Percentiles rank a stretch among this genome's conserved stretches.
Conservation (phyloP, 2,329 filamentous ascomycete species). For the Diplodia corticola region DNA sequence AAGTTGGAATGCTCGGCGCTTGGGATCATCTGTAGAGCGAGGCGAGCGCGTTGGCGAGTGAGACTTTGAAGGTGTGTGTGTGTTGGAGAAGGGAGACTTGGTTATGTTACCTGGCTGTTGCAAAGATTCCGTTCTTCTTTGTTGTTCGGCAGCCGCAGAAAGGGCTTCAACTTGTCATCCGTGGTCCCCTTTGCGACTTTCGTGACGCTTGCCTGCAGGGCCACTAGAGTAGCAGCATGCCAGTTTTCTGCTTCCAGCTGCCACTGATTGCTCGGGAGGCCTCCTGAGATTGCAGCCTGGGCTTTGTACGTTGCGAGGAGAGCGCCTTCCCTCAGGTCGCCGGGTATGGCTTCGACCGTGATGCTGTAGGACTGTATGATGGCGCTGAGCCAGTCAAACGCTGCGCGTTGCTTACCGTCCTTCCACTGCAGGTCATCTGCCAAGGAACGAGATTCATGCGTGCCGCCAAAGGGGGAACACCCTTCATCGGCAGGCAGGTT, state of each 20-base stretch:
- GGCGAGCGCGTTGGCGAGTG: not conserved
- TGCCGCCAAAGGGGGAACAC: constrained; percentile 12
- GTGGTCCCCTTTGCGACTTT: not conserved
- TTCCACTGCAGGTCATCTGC: not conserved
- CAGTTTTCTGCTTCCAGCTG: constrained; percentile 25
- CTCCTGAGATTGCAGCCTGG: not conserved
- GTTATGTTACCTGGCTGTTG: not conserved
- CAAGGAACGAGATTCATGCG: not conserved
- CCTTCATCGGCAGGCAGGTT: not conserved
- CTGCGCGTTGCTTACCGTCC: not conserved
- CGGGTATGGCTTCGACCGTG: not conserved
- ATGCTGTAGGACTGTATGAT: not conserved
- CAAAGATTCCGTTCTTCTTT: not conserved
- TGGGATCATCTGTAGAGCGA: constrained; percentile 24
- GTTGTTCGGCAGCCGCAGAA: not conserved
- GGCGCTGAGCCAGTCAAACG: not conserved
- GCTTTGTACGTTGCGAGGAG: constrained; percentile 18
- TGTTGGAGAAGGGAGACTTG: not conserved
- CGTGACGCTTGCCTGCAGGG: constrained; percentile 20
- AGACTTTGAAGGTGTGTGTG: too few relatives aligned
- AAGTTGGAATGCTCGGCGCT: constrained; percentile 26
- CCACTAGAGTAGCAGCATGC: constrained; percentile 18
- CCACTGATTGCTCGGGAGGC: constrained; percentile 25
- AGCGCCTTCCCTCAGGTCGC: not conserved
- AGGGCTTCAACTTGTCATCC: not conserved